phyloP scores from a whole-genome alignment of 345 rosid genomes.

The Cardamine chenopodiifolia region DNA sequence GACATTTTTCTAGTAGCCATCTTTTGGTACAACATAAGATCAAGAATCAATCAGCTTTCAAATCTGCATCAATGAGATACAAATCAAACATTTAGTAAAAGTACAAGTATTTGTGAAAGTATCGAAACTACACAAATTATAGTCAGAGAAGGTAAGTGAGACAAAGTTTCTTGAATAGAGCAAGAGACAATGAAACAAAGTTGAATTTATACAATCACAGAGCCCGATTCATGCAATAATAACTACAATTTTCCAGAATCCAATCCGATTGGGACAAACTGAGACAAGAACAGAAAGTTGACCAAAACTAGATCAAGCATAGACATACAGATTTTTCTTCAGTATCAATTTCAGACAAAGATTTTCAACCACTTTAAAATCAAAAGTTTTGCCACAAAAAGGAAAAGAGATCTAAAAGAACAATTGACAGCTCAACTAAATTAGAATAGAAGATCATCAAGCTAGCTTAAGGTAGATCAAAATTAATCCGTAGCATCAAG shows the following conservation, averaged over 20 bases:
- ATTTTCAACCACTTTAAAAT: background rate
- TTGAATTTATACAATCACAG: background rate
- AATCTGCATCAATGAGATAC: conserved; percentile 36
- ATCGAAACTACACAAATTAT: background rate
- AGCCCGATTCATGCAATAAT: background rate
- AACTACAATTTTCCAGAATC: background rate
- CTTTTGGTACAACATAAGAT: conserved; percentile 23
- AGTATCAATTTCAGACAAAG: background rate
- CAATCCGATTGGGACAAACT: conserved; percentile 3
- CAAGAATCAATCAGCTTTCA: conserved; percentile 25
- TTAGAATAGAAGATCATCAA: conserved; percentile 6
- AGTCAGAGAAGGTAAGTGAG: background rate
- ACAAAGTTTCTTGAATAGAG: background rate
- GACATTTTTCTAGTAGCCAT: conserved; percentile 58
- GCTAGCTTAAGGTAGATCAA: conserved; percentile 1
- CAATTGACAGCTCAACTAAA: conserved; percentile 22
- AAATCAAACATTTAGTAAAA: conserved; percentile 9
- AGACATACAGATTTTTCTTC: background rate
- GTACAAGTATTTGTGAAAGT: background rate
- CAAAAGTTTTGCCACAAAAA: conserved; percentile 6
- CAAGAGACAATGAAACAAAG: background rate
- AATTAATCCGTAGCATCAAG: conserved; percentile 24
- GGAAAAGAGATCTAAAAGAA: conserved; percentile 38
- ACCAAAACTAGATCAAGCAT: conserved; percentile 22
- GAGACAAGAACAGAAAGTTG: conserved; percentile 33